phyloP scores from a whole-genome alignment of 176 grass and related monocot genomes.

The Chrysopogon serrulatus region DNA sequence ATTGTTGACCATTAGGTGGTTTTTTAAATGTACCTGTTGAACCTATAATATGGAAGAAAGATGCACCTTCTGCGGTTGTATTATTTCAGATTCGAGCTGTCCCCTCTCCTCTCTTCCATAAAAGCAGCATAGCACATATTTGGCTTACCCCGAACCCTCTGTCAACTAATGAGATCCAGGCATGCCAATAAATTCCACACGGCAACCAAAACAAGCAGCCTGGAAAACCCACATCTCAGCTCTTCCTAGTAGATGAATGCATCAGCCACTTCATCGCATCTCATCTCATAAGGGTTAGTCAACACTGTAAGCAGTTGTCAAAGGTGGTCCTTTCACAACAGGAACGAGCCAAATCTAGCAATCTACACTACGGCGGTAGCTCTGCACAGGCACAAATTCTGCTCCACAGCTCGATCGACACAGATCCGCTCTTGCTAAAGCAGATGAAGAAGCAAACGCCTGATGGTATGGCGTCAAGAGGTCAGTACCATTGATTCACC shows the following conservation, averaged over 20 bases:
- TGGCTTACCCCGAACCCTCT: background rate
- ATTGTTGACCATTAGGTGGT: slow-evolving; percentile 16
- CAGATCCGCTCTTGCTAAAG: background rate
- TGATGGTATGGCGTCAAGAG: background rate
- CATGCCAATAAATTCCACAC: background rate
- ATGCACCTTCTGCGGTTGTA: slow-evolving; percentile 16
- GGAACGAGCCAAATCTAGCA: slow-evolving; percentile 11
- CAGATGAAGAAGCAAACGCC: background rate
- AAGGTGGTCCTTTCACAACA: background rate
- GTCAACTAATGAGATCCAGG: slow-evolving; percentile 16
- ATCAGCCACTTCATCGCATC: slow-evolving; percentile 10
- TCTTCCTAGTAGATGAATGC: background rate
- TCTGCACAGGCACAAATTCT: background rate
- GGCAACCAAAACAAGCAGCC: slow-evolving; percentile 10
- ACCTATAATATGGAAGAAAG: slow-evolving; percentile 19
- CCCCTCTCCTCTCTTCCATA: slow-evolving; percentile 12
- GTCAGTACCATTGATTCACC: background rate
- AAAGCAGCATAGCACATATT: background rate
- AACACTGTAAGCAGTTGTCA: background rate
- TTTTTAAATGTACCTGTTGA: slow-evolving; percentile 4
- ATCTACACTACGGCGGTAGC: background rate
- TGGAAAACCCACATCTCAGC: background rate
- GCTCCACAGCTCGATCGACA: background rate
- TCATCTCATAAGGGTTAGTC: background rate
- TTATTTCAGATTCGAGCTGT: slow-evolving; percentile 15